phyloP scores from a whole-genome alignment of 805 yeast species.

The Ogataea minuta region DNA sequence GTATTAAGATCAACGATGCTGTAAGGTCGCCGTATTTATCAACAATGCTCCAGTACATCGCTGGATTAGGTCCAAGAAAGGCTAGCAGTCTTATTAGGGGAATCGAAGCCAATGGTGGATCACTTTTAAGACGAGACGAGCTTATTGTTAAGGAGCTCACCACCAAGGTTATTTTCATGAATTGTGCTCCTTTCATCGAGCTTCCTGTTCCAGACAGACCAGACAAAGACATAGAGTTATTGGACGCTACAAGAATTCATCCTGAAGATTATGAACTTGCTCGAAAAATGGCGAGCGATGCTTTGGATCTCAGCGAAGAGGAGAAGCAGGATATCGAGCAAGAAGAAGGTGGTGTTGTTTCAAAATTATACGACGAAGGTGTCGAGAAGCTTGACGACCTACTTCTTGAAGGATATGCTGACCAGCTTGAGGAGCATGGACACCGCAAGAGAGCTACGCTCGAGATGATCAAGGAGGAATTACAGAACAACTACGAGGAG shows the following conservation, averaged over 20 bases:
- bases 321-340: constrained; percentile 75
- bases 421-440: constrained; percentile 77
- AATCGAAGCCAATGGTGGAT: constrained; percentile 67
- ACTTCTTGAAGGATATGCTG: constrained; percentile 87
- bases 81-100: constrained; percentile 83
- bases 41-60: constrained; percentile 67
- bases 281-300: constrained; percentile 97
- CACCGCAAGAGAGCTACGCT: constrained; percentile 75
- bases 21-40: constrained; percentile 73
- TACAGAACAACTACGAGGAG: constrained; percentile 86
- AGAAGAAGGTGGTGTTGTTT: constrained; percentile 72
- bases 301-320: constrained; percentile 93
- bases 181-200: constrained; percentile 86
- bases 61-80: constrained; percentile 96
- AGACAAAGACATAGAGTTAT: constrained; percentile 66
- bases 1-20: constrained; percentile 91
- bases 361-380: constrained; percentile 68
- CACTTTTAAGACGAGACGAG: constrained; percentile 67
- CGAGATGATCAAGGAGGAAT: constrained; percentile 81
- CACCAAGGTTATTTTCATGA: constrained; percentile 79
- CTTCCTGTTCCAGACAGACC: constrained; percentile 62
- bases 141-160: constrained; percentile 78
- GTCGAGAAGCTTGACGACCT: constrained; percentile 78
- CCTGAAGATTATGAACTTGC: constrained; percentile 98
- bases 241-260: constrained; percentile 95